Evolutionary conservation across 2,329 filamentous ascomycete genomes (phyloP), one percentile per base, ranked within the genome.

Genomic region (Fusarium sp.): DNA sequence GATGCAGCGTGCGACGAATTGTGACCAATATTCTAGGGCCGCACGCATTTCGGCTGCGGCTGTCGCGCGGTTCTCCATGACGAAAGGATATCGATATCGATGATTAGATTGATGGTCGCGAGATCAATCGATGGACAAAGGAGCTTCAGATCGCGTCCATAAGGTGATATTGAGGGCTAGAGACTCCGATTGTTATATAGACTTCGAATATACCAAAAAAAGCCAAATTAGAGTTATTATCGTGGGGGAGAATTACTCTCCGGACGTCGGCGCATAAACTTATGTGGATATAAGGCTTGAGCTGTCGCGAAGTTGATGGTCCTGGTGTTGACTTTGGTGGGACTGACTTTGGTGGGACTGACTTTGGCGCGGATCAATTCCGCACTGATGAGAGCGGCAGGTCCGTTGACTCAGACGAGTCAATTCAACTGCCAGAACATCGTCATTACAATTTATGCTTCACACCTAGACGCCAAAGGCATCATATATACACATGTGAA

Each of bases 1-100:
- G 45, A 89, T 81, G 77, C 87, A 88, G 62, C 79, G 82, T 38
- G 81, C 75, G 44, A 90, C 78, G 73, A 90, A 89, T 18, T 79
- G 78, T 46, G 79, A 67, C 89, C 89, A 88, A 69, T 85, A 82
- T 32, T 73, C 68, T 32, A 80, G 65, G 6, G 81, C 68, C n/a
- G 69, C 72, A 27, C 71, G 75, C 64, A 81, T 57, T 18, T 73
- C 72, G 38, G 72, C 60, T 23, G 67, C 61, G n/a, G 74, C 67
- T 23, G 70, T 48, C 52, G 58, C 46, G 54, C 57, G 69, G 33
- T 70, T 71, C 20, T 79, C 75, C 80, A 81, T 81, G 42, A 20
- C 13, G 52, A 54, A 38, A 33, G n/a, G 41, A 17, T 57, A 10
- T 56, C 12, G 10, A 56, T 45, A 52, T 66, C 30, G 55, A n/a